Conservation (phyloP, 306 rosid genomes). For the Corylus avellana region DNA sequence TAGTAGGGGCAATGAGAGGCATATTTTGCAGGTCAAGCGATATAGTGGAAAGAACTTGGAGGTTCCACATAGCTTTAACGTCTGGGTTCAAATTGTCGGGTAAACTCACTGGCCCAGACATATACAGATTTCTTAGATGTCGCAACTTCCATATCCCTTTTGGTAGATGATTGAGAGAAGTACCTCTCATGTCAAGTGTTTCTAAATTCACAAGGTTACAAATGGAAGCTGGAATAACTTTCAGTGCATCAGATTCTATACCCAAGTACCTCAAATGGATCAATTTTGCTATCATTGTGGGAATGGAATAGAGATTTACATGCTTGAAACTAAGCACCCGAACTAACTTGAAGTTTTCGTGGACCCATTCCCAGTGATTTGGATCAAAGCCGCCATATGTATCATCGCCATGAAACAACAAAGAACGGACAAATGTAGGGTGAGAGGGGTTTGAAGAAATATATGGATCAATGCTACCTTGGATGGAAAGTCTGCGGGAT, state of each 20-base stretch:
- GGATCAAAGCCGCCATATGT: neutral
- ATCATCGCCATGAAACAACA: neutral
- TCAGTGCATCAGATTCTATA: neutral
- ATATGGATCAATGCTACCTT: too few relatives aligned
- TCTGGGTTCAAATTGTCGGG: neutral
- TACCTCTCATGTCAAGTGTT: neutral
- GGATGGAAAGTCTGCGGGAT: constrained; percentile 7
- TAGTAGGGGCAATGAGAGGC: neutral
- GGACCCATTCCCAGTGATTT: neutral
- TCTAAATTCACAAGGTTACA: neutral
- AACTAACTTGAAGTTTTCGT: neutral
- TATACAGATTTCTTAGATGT: neutral
- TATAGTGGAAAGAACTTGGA: neutral
- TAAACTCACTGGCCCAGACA: neutral
- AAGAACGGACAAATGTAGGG: neutral
- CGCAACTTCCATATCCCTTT: neutral
- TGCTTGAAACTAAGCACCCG: neutral
- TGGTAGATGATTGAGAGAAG: neutral
- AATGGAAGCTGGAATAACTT: too few relatives aligned
- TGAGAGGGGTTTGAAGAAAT: neutral
- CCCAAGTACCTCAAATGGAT: constrained; percentile 4
- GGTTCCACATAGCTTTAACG: neutral
- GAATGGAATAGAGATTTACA: neutral
- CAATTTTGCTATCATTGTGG: neutral
- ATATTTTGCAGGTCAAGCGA: neutral